These are phyloP conservation scores for Puccinellia tenuiflora DNA, from an alignment of 176 grass and related monocot species.

Conservation along the genomic window DNA sequence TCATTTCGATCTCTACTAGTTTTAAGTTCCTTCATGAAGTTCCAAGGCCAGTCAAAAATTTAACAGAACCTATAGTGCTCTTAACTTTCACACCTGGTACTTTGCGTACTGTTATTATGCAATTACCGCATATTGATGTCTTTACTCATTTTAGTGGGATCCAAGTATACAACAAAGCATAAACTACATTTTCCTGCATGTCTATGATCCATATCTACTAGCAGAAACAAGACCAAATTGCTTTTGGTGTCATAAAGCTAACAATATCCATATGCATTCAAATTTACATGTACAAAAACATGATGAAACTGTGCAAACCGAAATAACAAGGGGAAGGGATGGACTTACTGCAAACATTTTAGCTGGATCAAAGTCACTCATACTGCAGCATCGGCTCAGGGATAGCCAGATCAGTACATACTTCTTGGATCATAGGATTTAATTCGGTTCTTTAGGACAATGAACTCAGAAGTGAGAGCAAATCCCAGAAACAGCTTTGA, in stretches of 20 bases:
- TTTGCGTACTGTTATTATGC: too few relatives aligned
- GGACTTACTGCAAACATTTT: slow-evolving; percentile 93
- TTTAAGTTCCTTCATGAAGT: too few relatives aligned
- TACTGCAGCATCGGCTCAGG: slow-evolving; percentile 61
- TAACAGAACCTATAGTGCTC: too few relatives aligned
- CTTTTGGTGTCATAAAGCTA: neutral
- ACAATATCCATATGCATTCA: neutral
- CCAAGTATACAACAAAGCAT: too few relatives aligned
- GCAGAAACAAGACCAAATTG: neutral
- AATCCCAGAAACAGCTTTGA: slow-evolving; percentile 93
- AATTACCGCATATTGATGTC: too few relatives aligned
- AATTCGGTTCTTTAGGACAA: slow-evolving; percentile 66
- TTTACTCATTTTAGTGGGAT: too few relatives aligned
- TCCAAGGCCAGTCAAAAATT: too few relatives aligned
- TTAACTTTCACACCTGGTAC: too few relatives aligned
- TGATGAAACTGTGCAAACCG: neutral
- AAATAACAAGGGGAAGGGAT: slow-evolving; percentile 2
- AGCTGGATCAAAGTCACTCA: slow-evolving; percentile 95
- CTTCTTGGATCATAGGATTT: slow-evolving; percentile 84
- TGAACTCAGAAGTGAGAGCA: slow-evolving; percentile 88
- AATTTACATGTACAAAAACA: neutral
- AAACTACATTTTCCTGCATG: neutral
- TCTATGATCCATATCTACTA: neutral
- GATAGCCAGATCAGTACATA: slow-evolving; percentile 45
- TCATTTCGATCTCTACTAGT: too few relatives aligned